Evolutionary conservation across 352 stramenopile species (phyloP), one percentile per base, ranked within the genome.

Genomic region (Globisporangium radiosum): DNA sequence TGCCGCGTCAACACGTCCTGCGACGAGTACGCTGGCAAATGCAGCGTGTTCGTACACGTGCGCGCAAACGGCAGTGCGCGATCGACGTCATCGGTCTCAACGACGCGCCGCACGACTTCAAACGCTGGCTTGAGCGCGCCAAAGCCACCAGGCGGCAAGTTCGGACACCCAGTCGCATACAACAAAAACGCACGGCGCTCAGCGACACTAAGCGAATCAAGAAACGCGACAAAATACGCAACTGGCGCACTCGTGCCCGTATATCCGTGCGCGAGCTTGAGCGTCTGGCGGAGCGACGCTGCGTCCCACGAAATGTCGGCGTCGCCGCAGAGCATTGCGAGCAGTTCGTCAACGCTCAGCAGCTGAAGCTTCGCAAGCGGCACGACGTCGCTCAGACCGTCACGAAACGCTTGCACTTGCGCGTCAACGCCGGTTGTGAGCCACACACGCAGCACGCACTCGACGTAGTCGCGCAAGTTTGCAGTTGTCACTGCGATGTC

Each of bases 31-130:
- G 85, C 83, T 0, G 85, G 85, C 45, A 94, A 63, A 49, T 94
- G 85, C 11, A 94, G 65, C 56, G 85, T 94, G 68, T 94, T 94
- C 1, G 85, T 92, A 59, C 85, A 94, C 51, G 85, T 94, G 10
- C 85, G 76, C 11, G 85, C 85, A 70, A 94, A 94, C 4, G 85
- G 85, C 45, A 94, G 64, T 43, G 83, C 74, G 38, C 70, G 72
- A 65, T 94, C 85, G 47, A 91, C 79, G 64, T 90, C 75, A 44
- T 85, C 57, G 11, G 52, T 70, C 52, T 92, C 81, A 3, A 92
- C 78, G 13, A 94, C 78, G 50, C 85, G 79, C 1, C 84, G 79
- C 36, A 92, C 82, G 45, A 94, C 83, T 69, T 94, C 85, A 57
- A 94, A 92, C 38, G 72, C 72, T 1, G 85, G 85, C 19, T 82